These are phyloP conservation scores for Trichosanthes truncata DNA, from an alignment of 306 rosid species.

Conservation along the genomic window DNA sequence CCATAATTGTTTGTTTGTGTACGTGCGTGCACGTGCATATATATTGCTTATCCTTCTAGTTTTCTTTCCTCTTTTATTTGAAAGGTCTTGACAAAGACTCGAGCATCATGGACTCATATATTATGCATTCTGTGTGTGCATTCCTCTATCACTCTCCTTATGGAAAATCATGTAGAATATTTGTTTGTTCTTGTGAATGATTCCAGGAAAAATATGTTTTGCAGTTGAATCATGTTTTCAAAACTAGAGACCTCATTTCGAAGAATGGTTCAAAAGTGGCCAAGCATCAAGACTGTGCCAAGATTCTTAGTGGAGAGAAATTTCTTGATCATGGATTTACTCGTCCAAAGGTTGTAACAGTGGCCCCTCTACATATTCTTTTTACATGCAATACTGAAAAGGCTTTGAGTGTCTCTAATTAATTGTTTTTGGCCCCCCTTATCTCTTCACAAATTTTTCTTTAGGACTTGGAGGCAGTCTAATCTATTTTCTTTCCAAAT, in stretches of 20 bases:
- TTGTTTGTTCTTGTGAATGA: conserved; percentile 8
- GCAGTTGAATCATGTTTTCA: conserved; percentile 87
- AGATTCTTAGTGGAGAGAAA: conserved; percentile 24
- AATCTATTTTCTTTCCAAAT: not conserved
- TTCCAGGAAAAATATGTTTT: conserved; percentile 11
- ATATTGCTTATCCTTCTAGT: not conserved
- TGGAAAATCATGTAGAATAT: not conserved
- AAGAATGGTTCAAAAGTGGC: conserved; percentile 59
- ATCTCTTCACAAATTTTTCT: not conserved
- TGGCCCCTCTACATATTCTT: not conserved
- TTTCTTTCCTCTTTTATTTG: conserved; percentile 58
- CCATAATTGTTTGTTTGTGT: not conserved
- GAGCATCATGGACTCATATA: conserved; percentile 64
- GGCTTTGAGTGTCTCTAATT: not conserved
- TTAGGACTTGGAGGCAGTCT: not conserved
- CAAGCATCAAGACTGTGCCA: conserved; percentile 37
- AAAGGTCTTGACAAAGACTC: conserved; percentile 59
- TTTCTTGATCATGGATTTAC: conserved; percentile 90
- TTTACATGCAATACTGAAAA: not conserved
- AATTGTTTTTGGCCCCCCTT: not conserved
- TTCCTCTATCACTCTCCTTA: conserved; percentile 11
- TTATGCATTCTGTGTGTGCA: conserved; percentile 68
- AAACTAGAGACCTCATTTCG: conserved; percentile 55
- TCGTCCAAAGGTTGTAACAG: conserved; percentile 75
- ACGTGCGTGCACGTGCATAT: not conserved